Evolutionary conservation across 345 rosid genomes (phyloP), one percentile per base, ranked within the genome.

Genomic region (Lepidium didymum): DNA sequence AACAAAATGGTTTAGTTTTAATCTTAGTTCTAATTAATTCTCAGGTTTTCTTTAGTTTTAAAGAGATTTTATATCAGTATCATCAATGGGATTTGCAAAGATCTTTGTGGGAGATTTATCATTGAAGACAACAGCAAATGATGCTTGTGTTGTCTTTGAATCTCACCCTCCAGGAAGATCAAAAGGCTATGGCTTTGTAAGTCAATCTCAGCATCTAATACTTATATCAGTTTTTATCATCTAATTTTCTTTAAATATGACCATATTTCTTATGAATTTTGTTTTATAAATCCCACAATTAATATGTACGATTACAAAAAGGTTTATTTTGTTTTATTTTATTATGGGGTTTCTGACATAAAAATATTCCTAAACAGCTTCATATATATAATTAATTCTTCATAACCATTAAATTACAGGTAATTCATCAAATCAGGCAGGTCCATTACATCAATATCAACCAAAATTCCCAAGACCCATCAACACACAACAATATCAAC

Each of bases 131-230:
- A 73, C 52, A 14, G 11, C 76, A 10, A 10, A 31, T 1, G 53
- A 6, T 10, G 76, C 66, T 49, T 64, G 64, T 57, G 46, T 73
- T 56, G 71, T 72, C 1, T 0, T 1, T 14, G 37, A 72, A 15
- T 13, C 16, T 31, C 4, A 19, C 21, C 2, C 21, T 19, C 1
- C 27, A 1, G 31, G 31, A 18, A 7, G 2, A 10, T 31, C 76
- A 1, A 72, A 72, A 64, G 65, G 76, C 29, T 72, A 64, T 56
- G 76, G 60, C 4, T 72, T 72, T 41, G 76, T 72, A 56, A 56
- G 71, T 72, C 21, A n/a, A n/a, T n/a, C n/a, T n/a, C n/a, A n/a
- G n/a, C n/a, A n/a, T n/a, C n/a, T n/a, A n/a, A n/a, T n/a, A 2
- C 2, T 19, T 19, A 1, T 2, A 1, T 19, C 2, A 1, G 43